These are phyloP conservation scores for Acorus gramineus DNA, from an alignment of 106 monocot genomes.

Conservation along the genomic window DNA sequence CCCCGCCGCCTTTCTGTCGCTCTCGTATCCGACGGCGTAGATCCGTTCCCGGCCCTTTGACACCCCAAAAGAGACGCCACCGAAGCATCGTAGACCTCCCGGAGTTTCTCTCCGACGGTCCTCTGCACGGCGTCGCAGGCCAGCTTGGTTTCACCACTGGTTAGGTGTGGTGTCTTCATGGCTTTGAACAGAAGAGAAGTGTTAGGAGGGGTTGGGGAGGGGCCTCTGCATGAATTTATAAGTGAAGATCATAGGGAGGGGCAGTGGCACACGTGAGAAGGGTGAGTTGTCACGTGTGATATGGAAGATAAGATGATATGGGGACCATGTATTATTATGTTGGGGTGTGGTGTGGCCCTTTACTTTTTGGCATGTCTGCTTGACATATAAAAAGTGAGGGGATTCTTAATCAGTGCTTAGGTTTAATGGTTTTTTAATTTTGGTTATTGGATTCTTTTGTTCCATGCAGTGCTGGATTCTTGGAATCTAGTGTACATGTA, in stretches of 20 bases:
- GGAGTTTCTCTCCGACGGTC: constrained; percentile 23
- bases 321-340: too few relatives aligned
- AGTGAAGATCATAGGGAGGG: not conserved
- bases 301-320: too few relatives aligned
- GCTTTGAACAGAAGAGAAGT: not conserved
- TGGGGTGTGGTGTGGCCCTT: too few relatives aligned
- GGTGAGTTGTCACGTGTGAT: not conserved
- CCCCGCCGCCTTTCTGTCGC: constrained; percentile 2
- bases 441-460: too few relatives aligned
- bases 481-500: too few relatives aligned
- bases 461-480: too few relatives aligned
- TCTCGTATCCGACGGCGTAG: not conserved
- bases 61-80: not conserved
- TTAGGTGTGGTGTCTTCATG: constrained; percentile 26
- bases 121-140: constrained; percentile 16
- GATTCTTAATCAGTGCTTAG: too few relatives aligned
- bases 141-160: constrained; percentile 19
- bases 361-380: too few relatives aligned
- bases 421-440: too few relatives aligned
- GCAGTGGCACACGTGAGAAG: not conserved
- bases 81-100: constrained; percentile 12
- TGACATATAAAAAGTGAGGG: too few relatives aligned
- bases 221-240: not conserved
- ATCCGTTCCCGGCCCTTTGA: not conserved
- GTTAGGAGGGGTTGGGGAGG: not conserved